phyloP scores from a whole-genome alignment of 2,329 filamentous ascomycete genomes.

The Fusarium decemcellulare region DNA sequence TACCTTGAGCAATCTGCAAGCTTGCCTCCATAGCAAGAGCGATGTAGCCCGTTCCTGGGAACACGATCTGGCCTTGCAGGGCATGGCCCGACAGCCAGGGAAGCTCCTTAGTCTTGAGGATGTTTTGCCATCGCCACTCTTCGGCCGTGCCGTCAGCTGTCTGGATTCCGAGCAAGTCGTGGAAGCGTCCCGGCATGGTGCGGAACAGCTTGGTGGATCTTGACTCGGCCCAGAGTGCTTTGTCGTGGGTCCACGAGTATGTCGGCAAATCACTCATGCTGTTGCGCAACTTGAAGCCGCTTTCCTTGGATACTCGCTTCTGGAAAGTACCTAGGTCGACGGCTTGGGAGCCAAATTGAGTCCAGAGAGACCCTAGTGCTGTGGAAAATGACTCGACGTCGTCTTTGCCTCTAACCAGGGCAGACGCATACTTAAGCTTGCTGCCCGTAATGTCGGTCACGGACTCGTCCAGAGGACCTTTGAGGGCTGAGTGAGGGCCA shows the following conservation, averaged over 20 bases:
- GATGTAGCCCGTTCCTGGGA: not conserved
- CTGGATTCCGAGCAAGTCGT: not conserved
- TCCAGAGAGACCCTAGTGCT: not conserved
- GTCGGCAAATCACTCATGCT: not conserved
- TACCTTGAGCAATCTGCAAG: not conserved
- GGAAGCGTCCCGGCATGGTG: not conserved
- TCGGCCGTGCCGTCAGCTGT: not conserved
- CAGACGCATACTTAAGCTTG: not conserved
- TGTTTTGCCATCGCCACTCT: constrained; percentile 1
- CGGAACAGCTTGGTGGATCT: not conserved
- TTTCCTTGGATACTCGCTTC: not conserved
- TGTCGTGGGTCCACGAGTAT: not conserved
- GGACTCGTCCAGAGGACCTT: not conserved
- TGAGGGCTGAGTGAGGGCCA: not conserved
- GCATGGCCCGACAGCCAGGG: constrained; percentile 5
- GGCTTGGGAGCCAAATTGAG: not conserved
- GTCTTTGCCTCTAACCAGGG: not conserved
- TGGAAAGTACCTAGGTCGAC: not conserved
- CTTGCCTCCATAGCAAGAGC: not conserved
- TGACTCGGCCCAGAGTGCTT: not conserved
- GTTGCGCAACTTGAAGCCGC: too few relatives aligned
- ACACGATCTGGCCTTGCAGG: not conserved
- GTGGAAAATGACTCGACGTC: not conserved
- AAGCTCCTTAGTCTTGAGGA: not conserved
- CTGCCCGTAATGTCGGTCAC: not conserved